Conservation (phyloP, 441 rosid species). For the Syzygium malaccense region DNA sequence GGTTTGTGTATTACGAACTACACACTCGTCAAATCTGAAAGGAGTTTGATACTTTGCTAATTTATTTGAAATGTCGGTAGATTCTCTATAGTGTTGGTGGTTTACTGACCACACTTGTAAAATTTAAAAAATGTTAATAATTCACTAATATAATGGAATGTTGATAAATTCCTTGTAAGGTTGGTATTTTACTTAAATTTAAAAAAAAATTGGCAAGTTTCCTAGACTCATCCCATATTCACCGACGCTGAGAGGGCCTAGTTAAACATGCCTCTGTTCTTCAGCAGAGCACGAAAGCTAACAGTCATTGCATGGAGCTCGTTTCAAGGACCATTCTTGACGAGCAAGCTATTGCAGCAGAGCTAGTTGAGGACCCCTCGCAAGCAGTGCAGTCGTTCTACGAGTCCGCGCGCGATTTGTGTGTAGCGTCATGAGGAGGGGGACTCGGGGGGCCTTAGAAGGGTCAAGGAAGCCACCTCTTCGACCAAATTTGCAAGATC, state of each 20-base stretch:
- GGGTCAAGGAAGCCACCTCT: slow-evolving; percentile 4
- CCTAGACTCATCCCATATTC: no score
- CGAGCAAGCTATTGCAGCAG: no score
- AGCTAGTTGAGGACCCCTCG: neutral
- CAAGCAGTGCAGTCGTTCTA: neutral
- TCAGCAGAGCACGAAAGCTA: no score
- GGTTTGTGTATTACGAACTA: neutral
- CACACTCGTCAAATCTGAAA: neutral
- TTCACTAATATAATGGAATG: neutral
- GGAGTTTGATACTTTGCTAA: neutral
- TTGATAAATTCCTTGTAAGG: no score
- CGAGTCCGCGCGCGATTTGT: neutral
- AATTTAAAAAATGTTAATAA: neutral
- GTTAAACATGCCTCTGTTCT: no score
- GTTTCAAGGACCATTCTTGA: no score
- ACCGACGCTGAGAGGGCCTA: no score
- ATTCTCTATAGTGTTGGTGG: neutral
- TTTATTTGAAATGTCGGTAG: neutral
- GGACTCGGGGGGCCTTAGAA: slow-evolving; percentile 5
- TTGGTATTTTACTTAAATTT: no score
- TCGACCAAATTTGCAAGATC: slow-evolving; percentile 18
- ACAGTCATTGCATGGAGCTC: no score
- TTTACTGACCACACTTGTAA: neutral
- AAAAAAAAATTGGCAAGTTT: no score
- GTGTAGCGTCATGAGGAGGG: neutral